Evolutionary conservation across 371 early-diverging fungal species (phyloP).

Genomic region (Rhizopus sp.): DNA sequence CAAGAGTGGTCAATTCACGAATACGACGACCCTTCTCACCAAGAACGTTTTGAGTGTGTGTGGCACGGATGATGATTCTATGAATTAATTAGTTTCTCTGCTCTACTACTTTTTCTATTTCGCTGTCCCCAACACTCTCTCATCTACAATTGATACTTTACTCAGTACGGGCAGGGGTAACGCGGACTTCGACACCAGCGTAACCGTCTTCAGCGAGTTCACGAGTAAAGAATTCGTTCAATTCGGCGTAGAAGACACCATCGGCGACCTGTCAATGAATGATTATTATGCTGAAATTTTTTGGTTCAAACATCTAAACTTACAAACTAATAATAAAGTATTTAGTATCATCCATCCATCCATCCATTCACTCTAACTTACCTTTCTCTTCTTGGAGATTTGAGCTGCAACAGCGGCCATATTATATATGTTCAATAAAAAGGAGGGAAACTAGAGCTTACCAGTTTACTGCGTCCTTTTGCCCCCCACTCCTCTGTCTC

Average conservation of each 20-base stretch:
- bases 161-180: slow-evolving; percentile 97
- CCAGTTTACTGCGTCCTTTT: slow-evolving; percentile 4
- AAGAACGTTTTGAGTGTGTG: slow-evolving; percentile 96
- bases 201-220: slow-evolving; percentile 89
- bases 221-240: slow-evolving; percentile 98
- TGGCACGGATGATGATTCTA: slow-evolving; percentile 96
- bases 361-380: slow-evolving; percentile 28
- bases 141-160: slow-evolving; percentile 18
- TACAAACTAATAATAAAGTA: slow-evolving; percentile 5
- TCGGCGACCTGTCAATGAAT: slow-evolving; percentile 77
- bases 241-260: slow-evolving; percentile 99
- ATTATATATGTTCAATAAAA: slow-evolving; percentile 18
- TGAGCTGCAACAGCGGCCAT: slow-evolving; percentile 47
- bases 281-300: not conserved
- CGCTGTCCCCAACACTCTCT: no score
- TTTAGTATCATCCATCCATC: slow-evolving; percentile 26
- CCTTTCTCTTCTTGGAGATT: slow-evolving; percentile 79
- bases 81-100: not conserved
- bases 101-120: not conserved
- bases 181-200: slow-evolving; percentile 98
- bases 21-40: slow-evolving; percentile 99
- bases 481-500: no score
- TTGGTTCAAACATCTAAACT: slow-evolving; percentile 2
- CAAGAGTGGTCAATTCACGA: slow-evolving; percentile 96
- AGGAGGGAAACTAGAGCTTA: slow-evolving; percentile 14